Evolutionary conservation across 2,329 filamentous ascomycete genomes (phyloP), one percentile per base, ranked within the genome.

Genomic region (Ambrosiella xylebori): DNA sequence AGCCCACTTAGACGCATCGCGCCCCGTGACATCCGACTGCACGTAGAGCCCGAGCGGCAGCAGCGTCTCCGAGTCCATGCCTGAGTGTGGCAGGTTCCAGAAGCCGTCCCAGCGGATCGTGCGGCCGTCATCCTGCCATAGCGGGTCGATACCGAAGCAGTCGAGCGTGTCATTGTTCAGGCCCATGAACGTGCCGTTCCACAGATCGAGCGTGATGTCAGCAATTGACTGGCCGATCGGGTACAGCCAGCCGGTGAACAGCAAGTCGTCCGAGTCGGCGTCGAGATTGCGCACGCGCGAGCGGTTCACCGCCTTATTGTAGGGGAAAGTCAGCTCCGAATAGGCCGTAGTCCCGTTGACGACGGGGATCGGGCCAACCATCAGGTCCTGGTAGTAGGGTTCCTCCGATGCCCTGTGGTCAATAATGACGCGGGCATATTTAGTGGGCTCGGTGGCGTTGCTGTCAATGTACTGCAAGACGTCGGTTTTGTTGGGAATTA

Each of bases 301-400:
- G 3, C 69, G 68, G 7, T 64, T 67, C 2, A 17, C n/a, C 1
- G 71, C 70, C 4, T 72, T 72, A 63, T 73, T 74, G 65, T 71
- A 73, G 15, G 68, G 65, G 63, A 73, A 74, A 55, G 71, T 69
- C 9, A 74, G 65, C 50, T 69, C 68, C 56, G 69, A 62, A 54
- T 57, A 61, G 35, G 72, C 64, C 13, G 62, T 69, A 4, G 72
- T 74, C 15, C 67, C 61, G 17, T 63, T 56, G 7, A 64, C 65
- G 2, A 76, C 66, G 1, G 75, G 75, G 2, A 77, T 67, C 1
- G 75, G 74, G 0, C 75, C 74, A 36, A 77, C 69, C 67, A 74
- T 73, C 62, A 72, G 76, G 61, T 77, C 73, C 58, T 74, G 71
- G 4, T 70, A 71, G 36, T 72, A 68, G 1, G 74, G 73, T 11